A percentile compares a stretch with the other conserved stretches of the same genome.
These are phyloP conservation scores for Diaporthe citriasiana DNA, from an alignment of 2,329 filamentous ascomycete species.

Conservation along the genomic window DNA sequence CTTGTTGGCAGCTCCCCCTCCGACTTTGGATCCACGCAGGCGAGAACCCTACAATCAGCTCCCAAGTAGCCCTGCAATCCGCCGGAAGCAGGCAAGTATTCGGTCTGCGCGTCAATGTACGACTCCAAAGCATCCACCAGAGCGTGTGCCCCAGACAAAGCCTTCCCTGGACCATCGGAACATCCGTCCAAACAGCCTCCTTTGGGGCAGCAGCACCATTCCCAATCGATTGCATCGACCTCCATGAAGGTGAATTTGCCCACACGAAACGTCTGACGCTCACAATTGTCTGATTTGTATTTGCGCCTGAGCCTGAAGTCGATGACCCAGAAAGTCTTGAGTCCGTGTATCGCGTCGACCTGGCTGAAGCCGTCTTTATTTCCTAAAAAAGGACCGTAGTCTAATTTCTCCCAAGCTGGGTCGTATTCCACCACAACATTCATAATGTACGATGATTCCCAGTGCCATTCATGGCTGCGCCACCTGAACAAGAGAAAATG, in stretches of 20 bases:
- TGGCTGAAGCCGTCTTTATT: neutral
- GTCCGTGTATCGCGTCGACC: neutral
- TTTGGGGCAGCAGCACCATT: conserved; percentile 3
- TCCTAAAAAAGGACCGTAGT: neutral
- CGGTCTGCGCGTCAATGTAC: neutral
- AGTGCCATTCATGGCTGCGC: neutral
- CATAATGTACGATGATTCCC: neutral
- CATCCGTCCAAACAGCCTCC: neutral
- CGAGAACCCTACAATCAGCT: neutral
- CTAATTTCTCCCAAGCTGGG: neutral
- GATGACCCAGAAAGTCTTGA: neutral
- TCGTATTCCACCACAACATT: conserved; percentile 4
- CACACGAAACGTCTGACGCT: neutral
- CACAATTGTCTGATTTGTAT: neutral
- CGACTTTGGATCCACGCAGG: neutral
- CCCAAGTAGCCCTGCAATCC: no score
- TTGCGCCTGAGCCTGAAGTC: neutral
- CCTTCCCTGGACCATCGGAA: neutral
- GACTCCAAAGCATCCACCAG: neutral
- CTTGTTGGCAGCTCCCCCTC: conserved; percentile 5
- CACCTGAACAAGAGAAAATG: conserved; percentile 1
- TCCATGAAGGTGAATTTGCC: conserved; percentile 8
- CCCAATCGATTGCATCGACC: neutral
- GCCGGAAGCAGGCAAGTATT: no score
- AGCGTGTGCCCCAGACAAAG: neutral